phyloP scores from a whole-genome alignment of 1,139 yeast species.

The Candida sp. region DNA sequence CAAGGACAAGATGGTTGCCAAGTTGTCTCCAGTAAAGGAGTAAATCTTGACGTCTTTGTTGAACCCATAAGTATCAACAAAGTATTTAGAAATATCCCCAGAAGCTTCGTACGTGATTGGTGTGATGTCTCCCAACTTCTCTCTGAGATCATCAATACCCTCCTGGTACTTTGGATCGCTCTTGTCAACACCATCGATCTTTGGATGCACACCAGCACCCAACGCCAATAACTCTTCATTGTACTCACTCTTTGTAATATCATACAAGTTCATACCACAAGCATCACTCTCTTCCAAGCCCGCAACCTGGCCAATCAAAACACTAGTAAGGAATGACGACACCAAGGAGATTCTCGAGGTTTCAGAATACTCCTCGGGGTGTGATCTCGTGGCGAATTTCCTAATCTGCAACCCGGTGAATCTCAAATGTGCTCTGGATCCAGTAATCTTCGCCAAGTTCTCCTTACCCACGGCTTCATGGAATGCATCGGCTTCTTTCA shows the following conservation, averaged over 20 bases:
- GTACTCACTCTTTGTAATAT: slow-evolving; percentile 57
- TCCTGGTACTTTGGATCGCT: slow-evolving; percentile 20
- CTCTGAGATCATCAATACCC: slow-evolving; percentile 43
- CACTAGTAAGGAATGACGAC: slow-evolving; percentile 77
- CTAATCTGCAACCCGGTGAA: slow-evolving; percentile 92
- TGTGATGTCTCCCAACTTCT: slow-evolving; percentile 55
- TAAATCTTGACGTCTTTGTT: slow-evolving; percentile 55
- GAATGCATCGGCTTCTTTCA: slow-evolving; percentile 63
- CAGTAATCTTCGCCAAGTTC: slow-evolving; percentile 69
- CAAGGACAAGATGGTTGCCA: slow-evolving; percentile 85
- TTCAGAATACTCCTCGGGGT: slow-evolving; percentile 54
- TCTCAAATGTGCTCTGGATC: slow-evolving; percentile 88
- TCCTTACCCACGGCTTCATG: slow-evolving; percentile 66
- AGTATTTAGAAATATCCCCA: slow-evolving; percentile 61
- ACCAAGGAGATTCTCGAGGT: slow-evolving; percentile 75
- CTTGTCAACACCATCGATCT: slow-evolving; percentile 32
- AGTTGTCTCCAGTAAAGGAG: slow-evolving; percentile 88
- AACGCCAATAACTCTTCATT: slow-evolving; percentile 55
- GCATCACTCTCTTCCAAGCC: slow-evolving; percentile 85
- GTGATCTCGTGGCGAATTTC: slow-evolving; percentile 59
- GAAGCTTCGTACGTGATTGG: slow-evolving; percentile 45
- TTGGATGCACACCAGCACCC: slow-evolving; percentile 54
- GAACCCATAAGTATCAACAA: slow-evolving; percentile 68
- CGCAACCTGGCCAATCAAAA: slow-evolving; percentile 67
- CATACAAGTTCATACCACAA: slow-evolving; percentile 91